phyloP scores from a whole-genome alignment of 2,329 filamentous ascomycete species.

The Trichoderma atrobrunneum region DNA sequence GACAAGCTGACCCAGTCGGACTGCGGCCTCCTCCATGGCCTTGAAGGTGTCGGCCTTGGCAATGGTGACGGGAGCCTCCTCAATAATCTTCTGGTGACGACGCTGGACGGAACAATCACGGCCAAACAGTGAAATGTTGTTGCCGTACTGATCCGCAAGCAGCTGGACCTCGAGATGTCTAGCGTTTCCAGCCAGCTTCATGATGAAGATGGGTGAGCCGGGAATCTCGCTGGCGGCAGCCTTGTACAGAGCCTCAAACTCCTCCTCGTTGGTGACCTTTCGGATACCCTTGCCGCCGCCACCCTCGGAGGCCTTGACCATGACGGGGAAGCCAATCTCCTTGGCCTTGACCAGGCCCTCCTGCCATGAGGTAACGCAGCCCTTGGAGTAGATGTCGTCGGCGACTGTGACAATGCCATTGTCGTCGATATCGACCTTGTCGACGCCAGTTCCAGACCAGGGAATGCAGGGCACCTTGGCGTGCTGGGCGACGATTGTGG shows the following conservation, averaged over 20 bases:
- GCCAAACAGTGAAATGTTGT: conserved; percentile 98
- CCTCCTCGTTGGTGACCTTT: conserved; percentile 82
- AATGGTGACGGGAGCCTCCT: conserved; percentile 96
- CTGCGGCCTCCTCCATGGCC: conserved; percentile 94
- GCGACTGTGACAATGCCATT: conserved; percentile 88
- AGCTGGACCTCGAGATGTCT: conserved; percentile 97
- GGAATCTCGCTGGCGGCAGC: conserved; percentile 96
- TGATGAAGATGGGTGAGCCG: conserved; percentile 98
- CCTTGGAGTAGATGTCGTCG: conserved; percentile 81
- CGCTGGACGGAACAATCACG: conserved; percentile 98
- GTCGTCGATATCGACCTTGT: conserved; percentile 73
- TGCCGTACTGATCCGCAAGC: conserved; percentile 96
- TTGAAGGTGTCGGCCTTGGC: conserved; percentile 87
- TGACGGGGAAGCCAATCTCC: conserved; percentile 96
- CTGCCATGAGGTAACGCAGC: conserved; percentile 84
- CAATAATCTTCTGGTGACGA: conserved; percentile 99
- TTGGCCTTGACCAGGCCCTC: conserved; percentile 84
- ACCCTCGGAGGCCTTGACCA: conserved; percentile 99
- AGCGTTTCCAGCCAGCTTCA: conserved; percentile 97
- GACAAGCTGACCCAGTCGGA: conserved; percentile 88
- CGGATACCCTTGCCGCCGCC: conserved; percentile 99
- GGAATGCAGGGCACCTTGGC: conserved; percentile 95
- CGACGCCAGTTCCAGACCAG: conserved; percentile 96
- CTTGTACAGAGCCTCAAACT: conserved; percentile 86
- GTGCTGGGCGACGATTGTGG: conserved; percentile 97